Evolutionary conservation across 1,284 basidiomycete species (phyloP).

Genomic region (Rhodotorula sp.): DNA sequence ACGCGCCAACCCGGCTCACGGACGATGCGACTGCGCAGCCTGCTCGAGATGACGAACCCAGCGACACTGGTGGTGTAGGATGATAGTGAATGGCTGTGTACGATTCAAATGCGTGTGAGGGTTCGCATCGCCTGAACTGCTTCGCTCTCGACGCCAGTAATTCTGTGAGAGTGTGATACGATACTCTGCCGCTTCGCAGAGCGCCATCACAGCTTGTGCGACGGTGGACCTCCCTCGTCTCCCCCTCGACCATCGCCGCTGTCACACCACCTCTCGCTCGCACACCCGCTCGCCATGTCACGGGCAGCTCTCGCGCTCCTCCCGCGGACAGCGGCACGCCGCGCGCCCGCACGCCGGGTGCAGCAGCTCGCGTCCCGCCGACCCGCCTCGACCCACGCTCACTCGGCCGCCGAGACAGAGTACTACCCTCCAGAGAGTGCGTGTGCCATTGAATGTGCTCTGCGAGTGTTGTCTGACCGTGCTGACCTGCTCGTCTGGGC

Average conservation of each 20-base stretch:
- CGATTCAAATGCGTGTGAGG: no score
- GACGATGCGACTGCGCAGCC: background rate
- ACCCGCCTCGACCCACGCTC: slow-evolving; percentile 11
- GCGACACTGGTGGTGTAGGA: background rate
- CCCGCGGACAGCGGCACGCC: slow-evolving; percentile 5
- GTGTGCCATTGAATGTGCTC: background rate
- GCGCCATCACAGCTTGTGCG: background rate
- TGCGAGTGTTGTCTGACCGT: background rate
- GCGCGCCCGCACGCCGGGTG: background rate
- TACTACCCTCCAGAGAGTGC: slow-evolving; percentile 32
- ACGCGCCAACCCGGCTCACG: background rate
- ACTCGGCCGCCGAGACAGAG: slow-evolving; percentile 8
- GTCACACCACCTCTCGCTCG: no score
- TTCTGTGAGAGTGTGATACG: no score
- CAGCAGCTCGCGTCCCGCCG: background rate
- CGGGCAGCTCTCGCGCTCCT: slow-evolving; percentile 4
- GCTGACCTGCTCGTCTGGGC: background rate
- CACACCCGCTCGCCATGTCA: slow-evolving; percentile 3
- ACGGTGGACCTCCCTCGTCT: background rate
- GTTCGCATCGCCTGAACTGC: background rate
- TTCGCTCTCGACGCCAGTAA: slow-evolving; percentile 2
- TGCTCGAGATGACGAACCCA: background rate
- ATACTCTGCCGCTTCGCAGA: no score
- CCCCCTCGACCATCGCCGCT: no score
- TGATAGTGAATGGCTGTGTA: background rate